Conservation (phyloP, 176 grass and related monocot genomes). For the Phyllostachys edulis region DNA sequence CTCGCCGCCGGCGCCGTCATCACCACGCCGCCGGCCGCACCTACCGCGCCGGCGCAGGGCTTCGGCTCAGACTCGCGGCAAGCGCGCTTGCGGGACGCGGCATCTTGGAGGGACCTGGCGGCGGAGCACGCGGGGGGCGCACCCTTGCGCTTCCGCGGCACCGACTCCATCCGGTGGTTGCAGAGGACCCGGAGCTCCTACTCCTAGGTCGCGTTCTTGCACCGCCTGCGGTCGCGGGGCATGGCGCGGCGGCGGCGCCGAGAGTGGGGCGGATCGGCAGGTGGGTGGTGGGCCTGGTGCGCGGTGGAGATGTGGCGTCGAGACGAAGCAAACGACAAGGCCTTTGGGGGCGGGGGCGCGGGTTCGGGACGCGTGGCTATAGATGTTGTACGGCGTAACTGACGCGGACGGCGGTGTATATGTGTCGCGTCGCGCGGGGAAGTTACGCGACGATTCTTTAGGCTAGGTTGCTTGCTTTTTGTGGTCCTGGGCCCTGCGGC, state of each 20-base stretch:
- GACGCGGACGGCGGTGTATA: not conserved
- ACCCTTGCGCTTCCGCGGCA: conserved; percentile 77
- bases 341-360: too few relatives aligned
- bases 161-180: conserved; percentile 43
- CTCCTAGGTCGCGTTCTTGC: not conserved
- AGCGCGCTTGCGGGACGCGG: conserved; percentile 44
- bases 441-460: not conserved
- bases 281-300: not conserved
- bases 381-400: not conserved
- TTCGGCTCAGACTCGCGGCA: conserved; percentile 39
- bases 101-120: conserved; percentile 44
- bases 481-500: not conserved
- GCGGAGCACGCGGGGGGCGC: conserved; percentile 42
- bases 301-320: conserved; percentile 8
- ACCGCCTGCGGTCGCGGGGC: not conserved
- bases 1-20: conserved; percentile 45
- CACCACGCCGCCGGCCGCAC: conserved; percentile 31
- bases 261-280: not conserved
- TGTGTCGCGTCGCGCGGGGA: not conserved
- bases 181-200: too few relatives aligned
- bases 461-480: too few relatives aligned
- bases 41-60: conserved; percentile 17
- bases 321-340: conserved; percentile 17
- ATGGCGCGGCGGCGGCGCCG: not conserved
- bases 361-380: too few relatives aligned